A percentile compares a stretch with the other conserved stretches of the same genome.
These are phyloP conservation scores for Eucalyptus lansdowneana DNA, from an alignment of 345 rosid species.

Conservation along the genomic window DNA sequence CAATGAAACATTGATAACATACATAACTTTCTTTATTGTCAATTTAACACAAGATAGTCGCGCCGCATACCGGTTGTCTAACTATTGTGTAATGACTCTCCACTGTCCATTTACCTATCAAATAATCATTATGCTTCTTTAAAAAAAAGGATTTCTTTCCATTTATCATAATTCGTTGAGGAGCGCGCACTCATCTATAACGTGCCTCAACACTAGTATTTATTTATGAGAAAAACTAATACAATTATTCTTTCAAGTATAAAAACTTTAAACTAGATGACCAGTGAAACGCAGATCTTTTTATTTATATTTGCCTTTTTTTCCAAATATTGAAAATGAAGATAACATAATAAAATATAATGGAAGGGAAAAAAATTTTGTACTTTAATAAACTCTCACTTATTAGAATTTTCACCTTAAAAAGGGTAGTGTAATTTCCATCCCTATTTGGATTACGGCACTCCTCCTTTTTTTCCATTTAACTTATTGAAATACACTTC, in stretches of 20 bases:
- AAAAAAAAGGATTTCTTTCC: not conserved
- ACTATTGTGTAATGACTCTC: not conserved
- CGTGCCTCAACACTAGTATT: not conserved
- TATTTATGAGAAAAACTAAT: not conserved
- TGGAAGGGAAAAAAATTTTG: not conserved
- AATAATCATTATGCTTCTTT: not conserved
- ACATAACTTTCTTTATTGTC: not conserved
- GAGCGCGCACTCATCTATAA: not conserved
- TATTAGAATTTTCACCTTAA: not conserved
- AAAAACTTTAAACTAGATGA: not conserved
- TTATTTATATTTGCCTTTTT: not conserved
- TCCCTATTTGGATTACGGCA: not conserved
- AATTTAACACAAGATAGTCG: rapidly evolving
- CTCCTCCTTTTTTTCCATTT: not conserved
- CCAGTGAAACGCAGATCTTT: not conserved
- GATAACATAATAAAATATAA: not conserved
- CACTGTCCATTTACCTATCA: not conserved
- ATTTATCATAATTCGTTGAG: not conserved
- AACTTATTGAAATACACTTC: not conserved
- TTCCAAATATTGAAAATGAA: not conserved
- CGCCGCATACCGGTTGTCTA: rapidly evolving
- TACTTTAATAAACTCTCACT: not conserved
- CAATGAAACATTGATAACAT: not conserved
- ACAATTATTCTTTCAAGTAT: not conserved
- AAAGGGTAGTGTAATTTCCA: not conserved